Base-by-base conservation (phyloP, 352 stramenopile species). In the Pilasporangium apinafurcum region DNA sequence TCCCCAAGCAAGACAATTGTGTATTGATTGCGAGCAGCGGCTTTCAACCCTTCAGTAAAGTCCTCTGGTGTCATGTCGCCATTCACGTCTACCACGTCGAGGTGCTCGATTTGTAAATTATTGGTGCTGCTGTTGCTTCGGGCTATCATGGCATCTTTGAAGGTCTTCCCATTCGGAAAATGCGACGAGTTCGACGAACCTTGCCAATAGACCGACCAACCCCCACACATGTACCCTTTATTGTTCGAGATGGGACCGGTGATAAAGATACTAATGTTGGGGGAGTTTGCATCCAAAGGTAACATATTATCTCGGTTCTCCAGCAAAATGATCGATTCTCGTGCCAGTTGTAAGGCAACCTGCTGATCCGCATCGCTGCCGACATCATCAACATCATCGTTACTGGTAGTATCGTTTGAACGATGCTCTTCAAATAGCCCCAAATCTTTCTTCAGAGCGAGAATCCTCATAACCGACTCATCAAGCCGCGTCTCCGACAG, bases 1-100 rank as follows among this genome's bases (percentile, higher is more conserved):
- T 95, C 84, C 9, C 85, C 85, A 6, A 96, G 37, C 13, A 61
- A 69, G 3, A 85, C 68, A 8, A 96, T 38, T 3, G 86, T 89
- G 44, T 83, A 88, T 28, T 86, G 61, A 13, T 77, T 83, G 24
- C 61, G 63, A 1, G 54, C 45, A 20, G 78, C 80, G n/a, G 76
- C 51, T 26, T 45, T 37, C 5, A 81, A 37, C 16, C 62, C 77
- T 29, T 36, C 38, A 0, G 71, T 48, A n/a, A 71, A 63, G 12
- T 84, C 66, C 6, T 72, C 46, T 0, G 40, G 28, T 2, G 48
- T 56, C 12, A 67, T 51, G 0, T 67, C 62, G 9, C 73, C 73
- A 17, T 83, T 46, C 21, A 78, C 63, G 36, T 74, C 64, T 8
- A 85, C 68, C 16, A 65, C 72, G 12, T 74, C 53, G 10, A 81